phyloP scores from a whole-genome alignment of 768 basidiomycete species.

The Kwoniella sp. region DNA sequence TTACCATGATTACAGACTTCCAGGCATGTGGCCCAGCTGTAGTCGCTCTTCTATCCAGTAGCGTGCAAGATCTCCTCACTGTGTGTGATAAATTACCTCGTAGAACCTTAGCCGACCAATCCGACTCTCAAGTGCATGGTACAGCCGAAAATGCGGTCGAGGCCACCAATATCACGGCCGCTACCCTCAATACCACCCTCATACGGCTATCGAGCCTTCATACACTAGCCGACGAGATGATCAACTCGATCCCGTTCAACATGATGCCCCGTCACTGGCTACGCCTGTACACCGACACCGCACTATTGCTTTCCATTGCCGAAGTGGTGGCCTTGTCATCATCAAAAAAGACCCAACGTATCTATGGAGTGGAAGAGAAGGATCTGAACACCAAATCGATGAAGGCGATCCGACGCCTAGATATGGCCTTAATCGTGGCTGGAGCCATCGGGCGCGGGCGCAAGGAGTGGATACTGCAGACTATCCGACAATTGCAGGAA shows the following conservation, averaged over 20 bases:
- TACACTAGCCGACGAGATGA: constrained; percentile 60
- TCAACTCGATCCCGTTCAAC: constrained; percentile 59
- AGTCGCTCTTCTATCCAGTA: not conserved
- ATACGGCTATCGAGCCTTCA: constrained; percentile 55
- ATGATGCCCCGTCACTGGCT: constrained; percentile 62
- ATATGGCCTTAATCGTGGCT: constrained; percentile 79
- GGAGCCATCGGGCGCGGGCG: constrained; percentile 70
- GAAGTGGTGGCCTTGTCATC: constrained; percentile 16
- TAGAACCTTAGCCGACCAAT: not conserved
- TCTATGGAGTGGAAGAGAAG: constrained; percentile 9
- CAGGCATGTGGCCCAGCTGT: not conserved
- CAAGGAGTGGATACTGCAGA: constrained; percentile 65
- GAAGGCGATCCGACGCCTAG: constrained; percentile 65
- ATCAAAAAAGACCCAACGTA: not conserved
- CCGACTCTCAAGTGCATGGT: not conserved
- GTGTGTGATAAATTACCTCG: not conserved
- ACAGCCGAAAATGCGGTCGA: no score
- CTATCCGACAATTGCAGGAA: constrained; percentile 68
- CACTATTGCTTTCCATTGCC: constrained; percentile 60
- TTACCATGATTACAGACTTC: not conserved
- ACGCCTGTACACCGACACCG: constrained; percentile 74
- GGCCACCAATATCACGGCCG: not conserved
- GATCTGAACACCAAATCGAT: constrained; percentile 30
- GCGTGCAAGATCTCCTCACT: not conserved
- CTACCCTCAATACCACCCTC: not conserved